phyloP scores from a whole-genome alignment of 2,329 filamentous ascomycete genomes.

The Daldinia eschscholtzii region DNA sequence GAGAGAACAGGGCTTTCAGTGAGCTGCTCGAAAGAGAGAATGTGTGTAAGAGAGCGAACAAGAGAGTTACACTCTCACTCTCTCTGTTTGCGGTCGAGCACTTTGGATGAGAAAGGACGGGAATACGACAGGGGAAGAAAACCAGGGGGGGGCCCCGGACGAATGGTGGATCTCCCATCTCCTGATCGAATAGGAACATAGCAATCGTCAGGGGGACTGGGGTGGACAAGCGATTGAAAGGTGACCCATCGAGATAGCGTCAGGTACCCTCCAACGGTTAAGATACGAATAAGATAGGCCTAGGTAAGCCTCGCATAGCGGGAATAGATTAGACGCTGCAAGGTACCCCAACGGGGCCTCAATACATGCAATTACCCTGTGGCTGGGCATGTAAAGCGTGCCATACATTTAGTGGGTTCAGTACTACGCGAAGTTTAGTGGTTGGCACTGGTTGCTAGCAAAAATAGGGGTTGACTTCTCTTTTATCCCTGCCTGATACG shows the following conservation, averaged over 20 bases:
- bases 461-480: slow-evolving; percentile 37
- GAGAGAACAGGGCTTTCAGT: slow-evolving; percentile 25
- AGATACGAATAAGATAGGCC: slow-evolving; percentile 39
- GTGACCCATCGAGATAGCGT: slow-evolving; percentile 32
- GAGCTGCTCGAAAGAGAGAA: slow-evolving; percentile 28
- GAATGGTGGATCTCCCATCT: slow-evolving; percentile 34
- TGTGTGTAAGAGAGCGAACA: slow-evolving; percentile 33
- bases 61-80: slow-evolving; percentile 16
- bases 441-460: slow-evolving; percentile 14
- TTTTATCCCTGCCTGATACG: slow-evolving; percentile 30
- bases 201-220: slow-evolving; percentile 33
- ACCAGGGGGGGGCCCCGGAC: slow-evolving; percentile 35
- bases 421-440: slow-evolving; percentile 32
- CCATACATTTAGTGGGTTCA: slow-evolving; percentile 26
- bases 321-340: slow-evolving; percentile 26
- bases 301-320: slow-evolving; percentile 30
- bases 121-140: slow-evolving; percentile 38
- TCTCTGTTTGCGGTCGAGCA: slow-evolving; percentile 26
- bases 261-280: slow-evolving; percentile 39
- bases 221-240: slow-evolving; percentile 17
- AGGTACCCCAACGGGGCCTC: slow-evolving; percentile 30
- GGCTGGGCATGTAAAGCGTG: slow-evolving; percentile 40
- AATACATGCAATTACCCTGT: slow-evolving; percentile 41
- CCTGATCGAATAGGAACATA: slow-evolving; percentile 32
- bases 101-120: slow-evolving; percentile 31